Evolutionary conservation across 2,329 filamentous ascomycete genomes (phyloP).

Genomic region (Furcasterigmium furcatum): DNA sequence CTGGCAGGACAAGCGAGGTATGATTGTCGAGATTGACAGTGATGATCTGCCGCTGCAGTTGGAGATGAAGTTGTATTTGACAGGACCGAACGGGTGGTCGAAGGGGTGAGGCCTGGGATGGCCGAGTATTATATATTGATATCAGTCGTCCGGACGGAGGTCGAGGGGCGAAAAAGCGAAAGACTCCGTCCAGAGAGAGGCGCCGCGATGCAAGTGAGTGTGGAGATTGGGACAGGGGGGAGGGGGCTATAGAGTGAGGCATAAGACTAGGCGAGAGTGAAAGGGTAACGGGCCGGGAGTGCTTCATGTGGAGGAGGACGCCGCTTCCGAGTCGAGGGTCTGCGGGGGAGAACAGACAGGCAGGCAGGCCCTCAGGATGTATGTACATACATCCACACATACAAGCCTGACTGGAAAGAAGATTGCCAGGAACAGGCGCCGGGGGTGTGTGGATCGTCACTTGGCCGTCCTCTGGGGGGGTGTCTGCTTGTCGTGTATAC

Average conservation of each 20-base stretch:
- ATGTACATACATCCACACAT: no score
- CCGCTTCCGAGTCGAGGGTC: background rate
- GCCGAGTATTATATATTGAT: background rate
- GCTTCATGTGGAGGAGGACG: background rate
- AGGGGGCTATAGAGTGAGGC: conserved; percentile 1
- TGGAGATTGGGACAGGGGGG: background rate
- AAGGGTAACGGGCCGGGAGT: conserved; percentile 1
- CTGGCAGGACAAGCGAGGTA: background rate
- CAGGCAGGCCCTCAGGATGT: no score
- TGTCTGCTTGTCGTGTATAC: no score
- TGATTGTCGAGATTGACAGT: background rate
- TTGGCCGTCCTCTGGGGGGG: no score
- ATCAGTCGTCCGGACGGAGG: background rate
- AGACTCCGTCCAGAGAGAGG: background rate
- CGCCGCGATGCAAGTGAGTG: background rate
- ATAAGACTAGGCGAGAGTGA: background rate
- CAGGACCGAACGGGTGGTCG: background rate
- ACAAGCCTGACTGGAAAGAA: background rate
- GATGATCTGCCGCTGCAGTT: background rate
- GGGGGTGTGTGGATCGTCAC: background rate
- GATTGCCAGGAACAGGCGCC: background rate
- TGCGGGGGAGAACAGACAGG: background rate
- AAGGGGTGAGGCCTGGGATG: background rate
- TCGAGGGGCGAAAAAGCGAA: background rate
- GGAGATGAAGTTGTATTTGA: background rate